Conservation (phyloP, 768 basidiomycete species). For the Lentinula sp. region DNA sequence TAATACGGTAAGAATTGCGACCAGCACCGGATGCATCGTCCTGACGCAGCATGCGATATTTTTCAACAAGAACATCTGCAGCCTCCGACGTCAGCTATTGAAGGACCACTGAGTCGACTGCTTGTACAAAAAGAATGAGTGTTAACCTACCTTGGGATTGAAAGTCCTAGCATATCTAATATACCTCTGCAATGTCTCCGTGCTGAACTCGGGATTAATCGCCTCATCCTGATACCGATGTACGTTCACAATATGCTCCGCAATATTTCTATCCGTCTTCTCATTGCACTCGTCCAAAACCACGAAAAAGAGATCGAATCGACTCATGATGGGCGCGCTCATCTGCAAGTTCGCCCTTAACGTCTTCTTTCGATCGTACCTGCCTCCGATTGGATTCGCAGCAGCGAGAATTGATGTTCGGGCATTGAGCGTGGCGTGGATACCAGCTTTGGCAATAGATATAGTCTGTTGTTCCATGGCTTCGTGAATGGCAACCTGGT, state of each 20-base stretch:
- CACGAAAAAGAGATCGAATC: conserved; percentile 97
- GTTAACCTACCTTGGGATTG: conserved; percentile 77
- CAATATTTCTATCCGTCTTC: conserved; percentile 87
- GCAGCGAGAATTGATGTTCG: conserved; percentile 97
- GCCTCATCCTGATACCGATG: conserved; percentile 94
- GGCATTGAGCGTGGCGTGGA: conserved; percentile 97
- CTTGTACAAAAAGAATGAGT: not conserved
- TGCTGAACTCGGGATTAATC: conserved; percentile 94
- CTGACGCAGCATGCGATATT: conserved; percentile 86
- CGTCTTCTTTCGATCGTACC: conserved; percentile 93
- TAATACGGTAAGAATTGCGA: conserved; percentile 92
- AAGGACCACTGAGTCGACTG: conserved; percentile 7
- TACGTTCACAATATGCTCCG: conserved; percentile 95
- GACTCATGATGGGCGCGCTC: conserved; percentile 98
- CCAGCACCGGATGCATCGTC: conserved; percentile 88
- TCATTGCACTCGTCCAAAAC: conserved; percentile 97
- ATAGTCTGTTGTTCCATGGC: conserved; percentile 99
- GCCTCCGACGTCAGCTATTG: conserved; percentile 86
- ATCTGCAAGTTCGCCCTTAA: conserved; percentile 92
- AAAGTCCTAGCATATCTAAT: conserved; percentile 97
- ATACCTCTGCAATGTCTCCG: conserved; percentile 93
- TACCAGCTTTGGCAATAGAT: conserved; percentile 98
- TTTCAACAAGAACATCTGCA: conserved; percentile 89
- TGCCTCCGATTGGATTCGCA: conserved; percentile 94
- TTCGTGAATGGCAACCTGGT: conserved; percentile 99